phyloP scores from a whole-genome alignment of 768 basidiomycete genomes.

The Trametes sanguinea region DNA sequence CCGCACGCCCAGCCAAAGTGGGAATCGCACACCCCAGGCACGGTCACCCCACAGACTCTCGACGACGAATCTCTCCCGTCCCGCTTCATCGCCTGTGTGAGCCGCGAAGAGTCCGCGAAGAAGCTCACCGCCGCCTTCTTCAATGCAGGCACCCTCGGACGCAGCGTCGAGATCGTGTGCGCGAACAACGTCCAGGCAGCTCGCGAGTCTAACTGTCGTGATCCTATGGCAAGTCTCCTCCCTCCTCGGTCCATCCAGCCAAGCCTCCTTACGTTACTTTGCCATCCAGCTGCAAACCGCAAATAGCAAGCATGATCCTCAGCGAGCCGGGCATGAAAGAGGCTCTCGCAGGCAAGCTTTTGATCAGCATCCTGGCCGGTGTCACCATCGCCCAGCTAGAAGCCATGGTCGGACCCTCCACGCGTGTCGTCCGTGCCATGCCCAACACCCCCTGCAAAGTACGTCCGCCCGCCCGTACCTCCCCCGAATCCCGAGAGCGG shows the following conservation, averaged over 20 bases:
- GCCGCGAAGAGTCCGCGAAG: slow-evolving; percentile 69
- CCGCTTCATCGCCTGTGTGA: slow-evolving; percentile 87
- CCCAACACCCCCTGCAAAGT: slow-evolving; percentile 98
- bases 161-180: slow-evolving; percentile 69
- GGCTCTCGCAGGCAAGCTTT: slow-evolving; percentile 84
- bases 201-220: slow-evolving; percentile 75
- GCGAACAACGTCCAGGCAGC: slow-evolving; percentile 73
- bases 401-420: slow-evolving; percentile 72
- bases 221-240: slow-evolving; percentile 72
- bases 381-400: slow-evolving; percentile 83
- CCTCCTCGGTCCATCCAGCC: background rate
- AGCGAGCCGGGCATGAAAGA: slow-evolving; percentile 73
- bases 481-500: background rate
- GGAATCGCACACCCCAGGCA: slow-evolving; percentile 74
- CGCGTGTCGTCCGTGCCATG: slow-evolving; percentile 93
- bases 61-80: slow-evolving; percentile 73
- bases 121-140: slow-evolving; percentile 66
- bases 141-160: slow-evolving; percentile 58
- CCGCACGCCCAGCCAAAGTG: slow-evolving; percentile 46
- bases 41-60: slow-evolving; percentile 60
- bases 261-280: background rate
- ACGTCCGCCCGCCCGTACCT: slow-evolving; percentile 23
- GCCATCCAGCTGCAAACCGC: slow-evolving; percentile 83
- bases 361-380: slow-evolving; percentile 98
- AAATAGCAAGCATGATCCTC: slow-evolving; percentile 77